phyloP scores from a whole-genome alignment of 2,329 filamentous ascomycete species.

The Stachybotrys chartarum region DNA sequence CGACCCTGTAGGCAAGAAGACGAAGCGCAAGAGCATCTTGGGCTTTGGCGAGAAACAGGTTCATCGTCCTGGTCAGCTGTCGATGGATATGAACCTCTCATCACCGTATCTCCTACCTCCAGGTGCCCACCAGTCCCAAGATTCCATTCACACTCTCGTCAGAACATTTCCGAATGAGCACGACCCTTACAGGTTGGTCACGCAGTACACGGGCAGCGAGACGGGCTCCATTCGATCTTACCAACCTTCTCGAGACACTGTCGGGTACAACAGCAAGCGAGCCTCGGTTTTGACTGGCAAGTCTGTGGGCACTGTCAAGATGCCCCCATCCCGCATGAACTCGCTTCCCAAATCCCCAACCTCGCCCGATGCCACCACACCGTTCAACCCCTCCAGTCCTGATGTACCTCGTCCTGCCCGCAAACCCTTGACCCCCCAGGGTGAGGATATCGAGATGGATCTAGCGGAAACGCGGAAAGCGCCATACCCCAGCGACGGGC shows the following conservation, averaged over 20 bases:
- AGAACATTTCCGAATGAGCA: conserved; percentile 66
- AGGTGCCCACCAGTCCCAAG: conserved; percentile 67
- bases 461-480: background rate
- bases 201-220: conserved; percentile 50
- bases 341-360: conserved; percentile 36
- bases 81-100: conserved; percentile 67
- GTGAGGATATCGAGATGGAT: background rate
- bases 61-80: conserved; percentile 47
- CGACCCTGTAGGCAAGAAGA: conserved; percentile 27
- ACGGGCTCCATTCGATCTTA: conserved; percentile 48
- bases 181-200: conserved; percentile 72
- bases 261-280: conserved; percentile 32
- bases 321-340: conserved; percentile 26
- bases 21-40: conserved; percentile 26
- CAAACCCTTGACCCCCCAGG: background rate
- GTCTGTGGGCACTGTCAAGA: conserved; percentile 15
- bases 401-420: background rate
- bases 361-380: conserved; percentile 25
- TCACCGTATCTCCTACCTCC: conserved; percentile 94
- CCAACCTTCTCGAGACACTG: conserved; percentile 36
- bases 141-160: conserved; percentile 81
- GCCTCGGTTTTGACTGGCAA: conserved; percentile 18
- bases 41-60: conserved; percentile 51
- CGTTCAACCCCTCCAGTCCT: conserved; percentile 15
- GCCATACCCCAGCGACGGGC: background rate